phyloP scores from a whole-genome alignment of 176 grass and related monocot species.

The Oropetium thomaeum region DNA sequence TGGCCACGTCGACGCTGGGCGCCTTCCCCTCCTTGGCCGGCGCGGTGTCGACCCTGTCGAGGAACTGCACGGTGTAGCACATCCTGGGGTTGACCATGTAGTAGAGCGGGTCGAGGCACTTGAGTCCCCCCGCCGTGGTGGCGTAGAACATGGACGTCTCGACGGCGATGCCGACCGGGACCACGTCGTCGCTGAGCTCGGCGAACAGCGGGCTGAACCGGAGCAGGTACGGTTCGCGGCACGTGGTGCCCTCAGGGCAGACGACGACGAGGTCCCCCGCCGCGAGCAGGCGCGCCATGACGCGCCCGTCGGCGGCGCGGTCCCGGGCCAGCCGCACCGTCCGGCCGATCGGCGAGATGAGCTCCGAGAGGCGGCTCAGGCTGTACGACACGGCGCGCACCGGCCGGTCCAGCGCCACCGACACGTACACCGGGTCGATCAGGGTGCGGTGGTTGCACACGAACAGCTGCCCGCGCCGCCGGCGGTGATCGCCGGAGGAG shows the following conservation, averaged over 20 bases:
- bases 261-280: slow-evolving; percentile 47
- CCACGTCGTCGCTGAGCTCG: slow-evolving; percentile 55
- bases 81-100: slow-evolving; percentile 55
- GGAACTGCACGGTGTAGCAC: slow-evolving; percentile 57
- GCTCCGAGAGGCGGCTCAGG: slow-evolving; percentile 50
- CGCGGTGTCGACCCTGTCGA: slow-evolving; percentile 42
- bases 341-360: slow-evolving; percentile 56
- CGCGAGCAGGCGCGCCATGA: slow-evolving; percentile 41
- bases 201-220: slow-evolving; percentile 72
- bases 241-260: slow-evolving; percentile 79
- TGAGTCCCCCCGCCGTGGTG: slow-evolving; percentile 59
- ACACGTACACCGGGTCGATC: slow-evolving; percentile 70
- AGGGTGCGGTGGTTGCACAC: slow-evolving; percentile 87
- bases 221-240: slow-evolving; percentile 67
- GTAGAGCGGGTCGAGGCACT: slow-evolving; percentile 71
- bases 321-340: slow-evolving; percentile 47
- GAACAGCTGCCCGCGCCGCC: slow-evolving; percentile 40
- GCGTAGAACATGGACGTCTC: slow-evolving; percentile 67
- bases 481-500: not conserved
- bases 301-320: slow-evolving; percentile 22
- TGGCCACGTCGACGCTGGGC: slow-evolving; percentile 47
- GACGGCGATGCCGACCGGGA: slow-evolving; percentile 56
- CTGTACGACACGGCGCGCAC: slow-evolving; percentile 69
- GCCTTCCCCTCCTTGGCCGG: not conserved
- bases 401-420: slow-evolving; percentile 38